Conservation (phyloP, 768 basidiomycete genomes). For the Agaricus blazei region DNA sequence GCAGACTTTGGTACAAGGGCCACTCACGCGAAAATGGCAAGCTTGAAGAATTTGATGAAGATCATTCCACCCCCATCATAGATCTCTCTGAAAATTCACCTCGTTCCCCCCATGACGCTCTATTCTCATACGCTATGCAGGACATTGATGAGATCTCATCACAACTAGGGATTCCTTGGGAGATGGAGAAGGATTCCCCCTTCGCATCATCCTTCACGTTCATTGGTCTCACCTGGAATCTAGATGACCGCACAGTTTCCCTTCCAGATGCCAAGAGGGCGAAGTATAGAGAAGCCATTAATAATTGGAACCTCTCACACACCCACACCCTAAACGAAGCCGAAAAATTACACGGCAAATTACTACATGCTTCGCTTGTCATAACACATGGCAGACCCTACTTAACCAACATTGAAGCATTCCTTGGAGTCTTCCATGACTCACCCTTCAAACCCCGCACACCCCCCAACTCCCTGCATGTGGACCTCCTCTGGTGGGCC, state of each 20-base stretch:
- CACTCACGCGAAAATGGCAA: slow-evolving; percentile 11
- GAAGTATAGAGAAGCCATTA: slow-evolving; percentile 19
- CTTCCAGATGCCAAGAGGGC: slow-evolving; percentile 12
- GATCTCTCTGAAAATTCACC: slow-evolving; percentile 19
- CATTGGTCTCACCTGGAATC: neutral
- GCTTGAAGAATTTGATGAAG: slow-evolving; percentile 25
- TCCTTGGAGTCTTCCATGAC: slow-evolving; percentile 20
- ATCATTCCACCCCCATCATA: slow-evolving; percentile 13
- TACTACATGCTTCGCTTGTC: neutral
- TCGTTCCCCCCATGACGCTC: neutral
- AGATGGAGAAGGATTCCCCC: slow-evolving; percentile 14
- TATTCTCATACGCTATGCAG: neutral
- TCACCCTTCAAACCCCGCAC: slow-evolving; percentile 24
- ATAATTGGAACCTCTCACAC: slow-evolving; percentile 11
- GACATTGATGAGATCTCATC: slow-evolving; percentile 30
- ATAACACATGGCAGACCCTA: neutral
- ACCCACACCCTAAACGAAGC: slow-evolving; percentile 20
- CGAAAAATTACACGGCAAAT: neutral
- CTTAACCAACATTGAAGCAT: slow-evolving; percentile 3
- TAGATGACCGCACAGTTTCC: neutral
- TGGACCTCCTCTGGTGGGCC: slow-evolving; percentile 26
- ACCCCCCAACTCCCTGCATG: neutral
- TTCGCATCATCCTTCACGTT: neutral
- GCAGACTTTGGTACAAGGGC: slow-evolving; percentile 22
- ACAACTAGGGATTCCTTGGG: slow-evolving; percentile 18